Evolutionary conservation across 1,139 yeast genomes (phyloP).

Genomic region (Kurtzmaniella quercitrusa): DNA sequence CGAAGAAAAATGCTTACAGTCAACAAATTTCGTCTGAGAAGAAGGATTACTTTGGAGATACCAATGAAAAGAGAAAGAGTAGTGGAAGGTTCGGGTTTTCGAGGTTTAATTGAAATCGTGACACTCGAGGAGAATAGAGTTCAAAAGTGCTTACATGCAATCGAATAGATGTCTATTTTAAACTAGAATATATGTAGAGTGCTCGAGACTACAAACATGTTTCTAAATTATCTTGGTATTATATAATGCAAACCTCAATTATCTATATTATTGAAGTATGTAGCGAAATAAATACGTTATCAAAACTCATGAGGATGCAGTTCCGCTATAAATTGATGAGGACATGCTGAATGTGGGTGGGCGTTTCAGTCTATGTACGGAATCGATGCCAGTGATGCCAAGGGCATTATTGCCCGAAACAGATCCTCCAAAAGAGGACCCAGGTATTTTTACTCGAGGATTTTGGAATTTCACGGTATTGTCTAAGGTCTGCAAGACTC

Average conservation of each 20-base stretch:
- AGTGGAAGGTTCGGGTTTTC: constrained; percentile 9
- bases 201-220: no score
- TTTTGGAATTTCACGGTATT: neutral
- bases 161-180: no score
- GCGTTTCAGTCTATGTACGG: neutral
- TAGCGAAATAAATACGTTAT: no score
- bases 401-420: neutral
- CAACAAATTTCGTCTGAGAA: neutral
- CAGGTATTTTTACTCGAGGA: neutral
- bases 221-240: no score
- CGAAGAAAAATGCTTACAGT: neutral
- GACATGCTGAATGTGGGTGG: neutral
- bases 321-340: neutral
- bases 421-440: neutral
- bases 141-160: no score
- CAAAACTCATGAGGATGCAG: neutral
- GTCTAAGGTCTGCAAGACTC: neutral
- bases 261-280: no score
- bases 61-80: constrained; percentile 6
- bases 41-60: constrained; percentile 6
- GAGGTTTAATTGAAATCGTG: constrained; percentile 4
- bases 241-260: neutral
- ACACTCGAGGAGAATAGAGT: neutral
- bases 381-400: neutral
- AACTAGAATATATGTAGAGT: no score